These are phyloP conservation scores for Bacidia rubella DNA, from an alignment of 495 filamentous ascomycete species.

Conservation along the genomic window DNA sequence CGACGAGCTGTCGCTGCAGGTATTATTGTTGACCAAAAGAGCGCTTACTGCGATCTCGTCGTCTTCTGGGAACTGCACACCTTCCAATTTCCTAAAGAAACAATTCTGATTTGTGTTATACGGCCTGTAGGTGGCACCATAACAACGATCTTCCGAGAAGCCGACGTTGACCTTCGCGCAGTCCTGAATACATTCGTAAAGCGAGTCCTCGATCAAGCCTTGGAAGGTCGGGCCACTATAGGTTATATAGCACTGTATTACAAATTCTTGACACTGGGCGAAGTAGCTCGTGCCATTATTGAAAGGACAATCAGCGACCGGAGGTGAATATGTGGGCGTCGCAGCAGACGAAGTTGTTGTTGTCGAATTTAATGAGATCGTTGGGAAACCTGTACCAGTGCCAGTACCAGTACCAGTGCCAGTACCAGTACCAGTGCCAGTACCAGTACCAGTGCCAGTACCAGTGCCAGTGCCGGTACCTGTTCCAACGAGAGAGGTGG, in stretches of 20 bases:
- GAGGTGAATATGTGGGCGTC: background rate
- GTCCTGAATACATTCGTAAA: constrained; percentile 7
- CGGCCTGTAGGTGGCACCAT: constrained; percentile 6
- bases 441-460: background rate
- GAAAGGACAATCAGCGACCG: background rate
- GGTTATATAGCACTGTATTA: constrained; percentile 5
- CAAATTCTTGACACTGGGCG: constrained; percentile 7
- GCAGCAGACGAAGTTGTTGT: background rate
- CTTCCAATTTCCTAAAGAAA: background rate
- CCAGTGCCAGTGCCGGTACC: background rate
- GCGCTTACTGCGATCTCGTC: constrained; percentile 5
- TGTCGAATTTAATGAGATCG: background rate
- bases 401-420: background rate
- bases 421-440: background rate
- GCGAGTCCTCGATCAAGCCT: constrained; percentile 4
- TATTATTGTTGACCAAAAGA: background rate
- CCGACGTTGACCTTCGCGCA: constrained; percentile 9
- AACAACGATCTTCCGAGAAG: constrained; percentile 9
- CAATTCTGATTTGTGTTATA: constrained; percentile 1
- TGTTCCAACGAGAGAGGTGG: background rate
- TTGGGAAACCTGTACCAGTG: background rate
- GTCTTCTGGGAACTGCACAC: background rate
- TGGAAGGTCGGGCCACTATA: constrained; percentile 6
- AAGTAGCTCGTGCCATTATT: constrained; percentile 7
- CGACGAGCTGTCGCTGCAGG: background rate